A percentile compares a stretch with the other conserved stretches of the same genome.
These are phyloP conservation scores for Microbotryum lychnidis-dioicae DNA, from an alignment of 1,284 basidiomycete genomes.

Conservation along the genomic window DNA sequence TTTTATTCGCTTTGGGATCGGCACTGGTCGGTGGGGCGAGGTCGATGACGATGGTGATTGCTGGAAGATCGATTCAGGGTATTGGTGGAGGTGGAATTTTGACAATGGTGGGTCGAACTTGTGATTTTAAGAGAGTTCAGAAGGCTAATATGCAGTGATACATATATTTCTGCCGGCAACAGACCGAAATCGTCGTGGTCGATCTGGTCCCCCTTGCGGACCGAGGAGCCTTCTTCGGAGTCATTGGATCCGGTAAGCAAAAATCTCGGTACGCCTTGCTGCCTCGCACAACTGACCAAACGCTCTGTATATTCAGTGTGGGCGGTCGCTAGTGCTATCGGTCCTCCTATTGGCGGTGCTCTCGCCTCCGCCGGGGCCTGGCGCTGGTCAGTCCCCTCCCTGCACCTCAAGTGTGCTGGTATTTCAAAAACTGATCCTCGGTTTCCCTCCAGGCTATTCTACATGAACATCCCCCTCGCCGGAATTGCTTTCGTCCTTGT, in stretches of 20 bases:
- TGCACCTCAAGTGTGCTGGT: not conserved
- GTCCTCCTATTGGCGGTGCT: conserved; percentile 43
- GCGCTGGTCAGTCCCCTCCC: conserved; percentile 44
- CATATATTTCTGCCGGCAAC: not conserved
- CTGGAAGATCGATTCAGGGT: conserved; percentile 39
- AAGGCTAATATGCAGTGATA: not conserved
- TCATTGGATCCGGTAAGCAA: conserved; percentile 19
- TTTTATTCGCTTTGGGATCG: conserved; percentile 39
- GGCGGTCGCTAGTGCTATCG: conserved; percentile 26
- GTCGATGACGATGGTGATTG: conserved; percentile 37
- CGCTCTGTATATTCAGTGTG: conserved; percentile 3
- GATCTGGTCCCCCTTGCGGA: conserved; percentile 32
- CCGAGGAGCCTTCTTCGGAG: conserved; percentile 29
- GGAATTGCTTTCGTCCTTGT: conserved; percentile 26
- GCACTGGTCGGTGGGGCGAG: conserved; percentile 39
- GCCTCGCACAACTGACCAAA: not conserved
- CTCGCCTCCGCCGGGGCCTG: conserved; percentile 41
- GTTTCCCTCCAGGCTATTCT: conserved; percentile 15
- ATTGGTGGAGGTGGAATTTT: conserved; percentile 36
- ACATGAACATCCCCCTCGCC: conserved; percentile 30
- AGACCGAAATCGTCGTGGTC: conserved; percentile 25
- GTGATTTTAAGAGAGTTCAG: not conserved
- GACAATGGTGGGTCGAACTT: conserved; percentile 10
- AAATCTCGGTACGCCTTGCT: too few relatives aligned
- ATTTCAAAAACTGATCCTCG: conserved; percentile 5